Evolutionary conservation across 805 yeast species (phyloP), one percentile per base, ranked within the genome.

Genomic region (Candida glaebosa): DNA sequence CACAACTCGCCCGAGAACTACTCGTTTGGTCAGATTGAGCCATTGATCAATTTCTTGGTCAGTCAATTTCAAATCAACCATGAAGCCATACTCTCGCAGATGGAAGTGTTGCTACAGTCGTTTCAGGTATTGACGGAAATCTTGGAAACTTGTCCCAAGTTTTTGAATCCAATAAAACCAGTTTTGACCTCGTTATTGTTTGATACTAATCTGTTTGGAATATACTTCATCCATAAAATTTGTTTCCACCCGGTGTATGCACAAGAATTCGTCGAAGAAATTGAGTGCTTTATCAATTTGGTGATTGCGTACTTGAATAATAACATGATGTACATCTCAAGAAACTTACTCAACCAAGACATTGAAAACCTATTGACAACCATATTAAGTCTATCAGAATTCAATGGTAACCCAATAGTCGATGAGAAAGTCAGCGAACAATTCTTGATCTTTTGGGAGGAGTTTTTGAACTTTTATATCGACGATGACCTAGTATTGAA

Each of bases 401-500:
- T 74, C 39, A 80, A 82, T 1, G 78, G 82, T 2, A 46, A 58
- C 4, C 84, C 93, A 0, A 68, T 81, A 2, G 50, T 67, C 1
- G 84, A 84, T 30, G 95, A 85, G 56, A 57, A 60, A 12, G 65
- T 82, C 5, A 65, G 71, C 38, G 74, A 67, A 15, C 61, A 63
- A 42, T 71, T 84, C 53, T 67, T 82, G 6, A 76, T 78, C 25
- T 82, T 85, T 53, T 86, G 95, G 95, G 71, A 75, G 37, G 82
- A 80, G 40, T 60, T 84, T 24, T 75, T 81, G 5, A 88, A 82
- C 42, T 64, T 72, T 1, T 78, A 75, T 46, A 57, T 67, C 30
- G 79, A 71, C 49, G 82, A 79, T 46, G 62, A 61, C 25, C 77
- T 72, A 49, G 32, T 41, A 2, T 34, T 42, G 46, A 22, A 57